A percentile compares a stretch with the other conserved stretches of the same genome.
phyloP scores from a whole-genome alignment of 225 moss, liverwort and hornwort species.

The Neckera pumila region DNA sequence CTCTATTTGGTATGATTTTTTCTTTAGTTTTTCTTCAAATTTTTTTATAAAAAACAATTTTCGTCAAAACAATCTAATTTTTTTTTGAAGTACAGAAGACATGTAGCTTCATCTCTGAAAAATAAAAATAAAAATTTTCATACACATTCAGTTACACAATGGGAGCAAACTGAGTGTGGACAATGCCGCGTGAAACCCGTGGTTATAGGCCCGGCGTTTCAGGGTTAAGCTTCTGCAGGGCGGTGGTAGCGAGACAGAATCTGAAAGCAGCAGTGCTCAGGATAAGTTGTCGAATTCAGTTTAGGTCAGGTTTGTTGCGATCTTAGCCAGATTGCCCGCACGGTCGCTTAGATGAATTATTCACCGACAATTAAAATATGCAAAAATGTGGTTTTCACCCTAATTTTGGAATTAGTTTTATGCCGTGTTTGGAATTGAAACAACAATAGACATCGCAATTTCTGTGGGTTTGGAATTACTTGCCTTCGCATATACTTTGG shows the following conservation, averaged over 20 bases:
- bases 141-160: no score
- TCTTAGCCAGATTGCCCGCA: background rate
- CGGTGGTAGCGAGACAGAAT: background rate
- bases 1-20: no score
- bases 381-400: background rate
- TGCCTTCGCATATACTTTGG: background rate
- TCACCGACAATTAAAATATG: background rate
- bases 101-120: no score
- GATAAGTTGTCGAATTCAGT: background rate
- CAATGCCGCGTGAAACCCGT: no score
- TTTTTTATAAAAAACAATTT: no score
- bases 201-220: no score
- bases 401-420: no score
- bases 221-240: background rate
- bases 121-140: no score
- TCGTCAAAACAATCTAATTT: no score
- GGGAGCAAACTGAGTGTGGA: no score
- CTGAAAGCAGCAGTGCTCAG: background rate
- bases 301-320: background rate
- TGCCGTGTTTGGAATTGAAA: background rate
- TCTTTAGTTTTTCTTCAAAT: no score
- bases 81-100: no score
- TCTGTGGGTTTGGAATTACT: background rate
- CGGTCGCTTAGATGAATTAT: background rate
- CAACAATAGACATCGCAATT: background rate